Evolutionary conservation across 257 asterid genomes (phyloP).

Genomic region (Pogostemon cablin): DNA sequence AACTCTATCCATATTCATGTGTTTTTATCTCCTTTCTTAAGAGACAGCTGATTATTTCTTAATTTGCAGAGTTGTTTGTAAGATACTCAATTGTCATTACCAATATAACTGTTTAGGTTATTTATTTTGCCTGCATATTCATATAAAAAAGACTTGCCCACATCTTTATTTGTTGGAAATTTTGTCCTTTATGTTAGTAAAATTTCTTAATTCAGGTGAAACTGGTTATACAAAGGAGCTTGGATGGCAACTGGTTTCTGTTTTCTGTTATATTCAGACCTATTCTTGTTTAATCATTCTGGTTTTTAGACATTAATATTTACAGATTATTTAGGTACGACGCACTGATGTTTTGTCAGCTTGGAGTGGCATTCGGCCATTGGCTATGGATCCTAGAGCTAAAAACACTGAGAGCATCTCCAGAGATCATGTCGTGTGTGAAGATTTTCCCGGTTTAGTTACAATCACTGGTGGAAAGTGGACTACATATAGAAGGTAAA

Average conservation of each 20-base stretch:
- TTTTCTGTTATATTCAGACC: constrained; percentile 16
- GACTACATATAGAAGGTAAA: constrained; percentile 98
- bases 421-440: constrained; percentile 87
- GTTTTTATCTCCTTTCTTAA: background rate
- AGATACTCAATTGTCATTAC: background rate
- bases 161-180: background rate
- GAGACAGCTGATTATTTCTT: constrained; percentile 17
- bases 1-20: background rate
- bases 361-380: constrained; percentile 99
- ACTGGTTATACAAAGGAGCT: constrained; percentile 25
- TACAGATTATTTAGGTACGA: constrained; percentile 61
- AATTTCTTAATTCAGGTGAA: constrained; percentile 2
- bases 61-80: constrained; percentile 1
- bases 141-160: background rate
- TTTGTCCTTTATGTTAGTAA: background rate
- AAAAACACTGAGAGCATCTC: constrained; percentile 91
- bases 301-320: constrained; percentile 34
- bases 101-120: background rate
- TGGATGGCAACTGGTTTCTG: background rate
- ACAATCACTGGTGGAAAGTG: constrained; percentile 99
- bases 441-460: constrained; percentile 90
- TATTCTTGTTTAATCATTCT: constrained; percentile 10
- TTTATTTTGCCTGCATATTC: constrained; percentile 2
- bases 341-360: constrained; percentile 94
- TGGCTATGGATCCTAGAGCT: constrained; percentile 93